Conservation (phyloP, 106 monocot genomes). For the Phalaenopsis equestris region DNA sequence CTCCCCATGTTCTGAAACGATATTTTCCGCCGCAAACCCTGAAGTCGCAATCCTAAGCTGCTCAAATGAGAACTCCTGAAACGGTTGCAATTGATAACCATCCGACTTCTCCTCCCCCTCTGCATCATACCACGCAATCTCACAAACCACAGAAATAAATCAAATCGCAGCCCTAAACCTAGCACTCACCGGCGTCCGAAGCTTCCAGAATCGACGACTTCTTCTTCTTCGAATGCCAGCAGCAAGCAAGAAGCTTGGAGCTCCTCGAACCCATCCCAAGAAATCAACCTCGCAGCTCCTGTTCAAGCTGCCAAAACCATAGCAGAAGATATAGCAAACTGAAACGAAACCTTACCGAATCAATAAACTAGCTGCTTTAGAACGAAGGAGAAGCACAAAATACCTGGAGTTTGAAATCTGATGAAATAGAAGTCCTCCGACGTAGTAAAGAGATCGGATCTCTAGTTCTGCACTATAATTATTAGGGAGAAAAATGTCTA, state of each 20-base stretch:
- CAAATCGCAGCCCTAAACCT: constrained; percentile 10
- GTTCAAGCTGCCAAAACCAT: constrained; percentile 3
- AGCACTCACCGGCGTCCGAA: constrained; percentile 33
- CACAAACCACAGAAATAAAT: constrained; percentile 5
- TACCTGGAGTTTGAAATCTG: neutral
- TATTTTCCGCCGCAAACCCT: constrained; percentile 74
- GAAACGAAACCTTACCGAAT: constrained; percentile 1
- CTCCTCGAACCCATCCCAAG: constrained; percentile 48
- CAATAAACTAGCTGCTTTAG: neutral
- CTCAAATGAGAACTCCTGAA: constrained; percentile 84
- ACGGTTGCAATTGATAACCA: constrained; percentile 38
- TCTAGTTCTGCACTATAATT: neutral
- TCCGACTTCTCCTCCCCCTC: constrained; percentile 50
- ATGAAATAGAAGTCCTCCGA: neutral
- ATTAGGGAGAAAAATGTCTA: neutral
- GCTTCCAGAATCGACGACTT: constrained; percentile 34
- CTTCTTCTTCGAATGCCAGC: constrained; percentile 45
- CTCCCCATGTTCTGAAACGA: constrained; percentile 92
- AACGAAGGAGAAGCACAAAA: neutral
- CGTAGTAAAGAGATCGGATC: neutral
- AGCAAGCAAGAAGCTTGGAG: constrained; percentile 48
- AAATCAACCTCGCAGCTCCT: constrained; percentile 2
- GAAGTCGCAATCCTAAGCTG: constrained; percentile 84
- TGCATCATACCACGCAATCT: constrained; percentile 11
- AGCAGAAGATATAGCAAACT: neutral